These are phyloP conservation scores for Sordaria brevicollis DNA, from an alignment of 495 filamentous ascomycete species.

Conservation along the genomic window DNA sequence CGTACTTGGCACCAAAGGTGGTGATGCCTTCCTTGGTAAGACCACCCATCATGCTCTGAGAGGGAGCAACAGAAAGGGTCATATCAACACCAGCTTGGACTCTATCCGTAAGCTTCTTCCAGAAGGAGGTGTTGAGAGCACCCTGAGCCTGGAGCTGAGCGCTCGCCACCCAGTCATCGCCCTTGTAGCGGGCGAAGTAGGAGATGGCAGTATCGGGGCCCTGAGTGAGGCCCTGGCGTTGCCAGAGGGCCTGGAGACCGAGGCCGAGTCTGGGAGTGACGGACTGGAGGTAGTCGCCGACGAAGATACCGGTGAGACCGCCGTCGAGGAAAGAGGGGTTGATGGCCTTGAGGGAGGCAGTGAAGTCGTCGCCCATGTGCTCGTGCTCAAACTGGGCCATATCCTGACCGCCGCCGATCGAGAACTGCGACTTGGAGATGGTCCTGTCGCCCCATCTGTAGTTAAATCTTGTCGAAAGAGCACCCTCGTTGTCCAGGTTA, in stretches of 20 bases:
- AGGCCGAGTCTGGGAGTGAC: conserved; percentile 80
- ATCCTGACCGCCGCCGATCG: conserved; percentile 56
- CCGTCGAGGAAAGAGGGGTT: conserved; percentile 92
- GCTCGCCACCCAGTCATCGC: conserved; percentile 81
- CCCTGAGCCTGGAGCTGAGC: conserved; percentile 77
- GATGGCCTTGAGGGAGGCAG: conserved; percentile 76
- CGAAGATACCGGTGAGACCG: conserved; percentile 84
- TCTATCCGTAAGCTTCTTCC: conserved; percentile 85
- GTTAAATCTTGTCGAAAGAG: conserved; percentile 76
- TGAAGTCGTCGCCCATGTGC: conserved; percentile 87
- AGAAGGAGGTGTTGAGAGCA: conserved; percentile 84
- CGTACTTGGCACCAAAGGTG: conserved; percentile 92
- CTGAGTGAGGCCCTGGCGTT: conserved; percentile 63
- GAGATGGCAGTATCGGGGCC: conserved; percentile 77
- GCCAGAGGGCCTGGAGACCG: conserved; percentile 89
- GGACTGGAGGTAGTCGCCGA: conserved; percentile 90
- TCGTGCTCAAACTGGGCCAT: conserved; percentile 89
- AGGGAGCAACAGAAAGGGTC: conserved; percentile 74
- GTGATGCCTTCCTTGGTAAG: conserved; percentile 76
- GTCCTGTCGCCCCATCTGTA: conserved; percentile 70
- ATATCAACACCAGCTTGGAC: conserved; percentile 94
- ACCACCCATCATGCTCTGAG: conserved; percentile 56
- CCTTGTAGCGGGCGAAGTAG: conserved; percentile 84
- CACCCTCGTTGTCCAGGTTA: conserved; percentile 81
- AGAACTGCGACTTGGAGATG: conserved; percentile 74